Evolutionary conservation across 23 red algal species (phyloP), one percentile per base, ranked within the genome.

Genomic region (Gracilaria caudata): DNA sequence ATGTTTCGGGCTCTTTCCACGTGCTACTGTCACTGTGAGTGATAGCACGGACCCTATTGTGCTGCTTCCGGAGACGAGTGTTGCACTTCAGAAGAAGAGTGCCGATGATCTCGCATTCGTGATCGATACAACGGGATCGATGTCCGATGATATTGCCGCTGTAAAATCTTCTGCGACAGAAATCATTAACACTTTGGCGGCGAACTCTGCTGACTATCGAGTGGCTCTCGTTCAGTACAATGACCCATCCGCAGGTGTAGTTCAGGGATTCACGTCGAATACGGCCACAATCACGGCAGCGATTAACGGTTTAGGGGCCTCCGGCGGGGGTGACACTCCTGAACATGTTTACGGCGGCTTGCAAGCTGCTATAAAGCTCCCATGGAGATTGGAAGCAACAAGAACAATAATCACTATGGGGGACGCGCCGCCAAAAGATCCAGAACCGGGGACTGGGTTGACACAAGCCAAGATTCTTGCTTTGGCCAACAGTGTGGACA

Each of bases 21-120:
- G 60, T 32, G 60, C 60, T 11, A 65, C 23, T 2, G 60, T 65
- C 9, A 65, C 32, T 32, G 32, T 65, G 32, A 65, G 60, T 34
- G 60, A 65, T 30, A 35, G 26, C 32, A 32, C 24, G 26, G 60
- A 65, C 32, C 60, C 60, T 34, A 65, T 65, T 34, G 60, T 65
- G 2, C 32, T 65, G 60, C 3, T 65, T 2, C 60, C 60, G 29
- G 60, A 65, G 24, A 65, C 60, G 1, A 30, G 60, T 32, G 26
- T 65, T 65, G 60, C 60, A 32, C 60, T 65, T 8, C 26, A 28
- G 32, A 65, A 65, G 60, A 65, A 65, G 23, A 65, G 11, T 32
- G 60, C 60, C 9, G 75, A 56, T 24, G 75, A 79, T 57, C 75
- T 79, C 56, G 75, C 53, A 17, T 79, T 79, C 32, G 75, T 79